Evolutionary conservation across 2,329 filamentous ascomycete species (phyloP).

Genomic region (Zasmidium angulare): DNA sequence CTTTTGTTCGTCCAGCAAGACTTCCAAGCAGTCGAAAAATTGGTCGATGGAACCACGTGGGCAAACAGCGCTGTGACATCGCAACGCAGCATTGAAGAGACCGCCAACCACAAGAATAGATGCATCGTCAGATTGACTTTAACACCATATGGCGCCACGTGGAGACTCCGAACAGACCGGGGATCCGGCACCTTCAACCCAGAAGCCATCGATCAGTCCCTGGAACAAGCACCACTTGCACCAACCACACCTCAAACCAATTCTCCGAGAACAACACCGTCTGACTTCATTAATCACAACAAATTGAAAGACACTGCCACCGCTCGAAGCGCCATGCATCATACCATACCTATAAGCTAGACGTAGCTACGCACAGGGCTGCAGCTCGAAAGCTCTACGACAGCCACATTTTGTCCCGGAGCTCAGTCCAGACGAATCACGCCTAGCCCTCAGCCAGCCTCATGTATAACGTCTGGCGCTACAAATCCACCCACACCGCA

Average conservation of each 20-base stretch:
- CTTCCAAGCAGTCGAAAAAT: too few relatives aligned
- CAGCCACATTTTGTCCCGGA: neutral
- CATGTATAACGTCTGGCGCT: neutral
- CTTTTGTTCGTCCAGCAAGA: too few relatives aligned
- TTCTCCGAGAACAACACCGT: neutral
- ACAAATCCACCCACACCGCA: too few relatives aligned
- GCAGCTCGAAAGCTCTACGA: neutral
- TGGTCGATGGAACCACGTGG: neutral
- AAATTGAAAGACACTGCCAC: neutral
- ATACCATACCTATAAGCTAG: too few relatives aligned
- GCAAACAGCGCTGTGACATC: neutral
- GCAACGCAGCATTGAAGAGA: neutral
- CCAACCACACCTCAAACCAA: neutral
- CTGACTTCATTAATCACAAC: neutral
- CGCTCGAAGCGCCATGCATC: neutral
- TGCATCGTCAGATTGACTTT: neutral
- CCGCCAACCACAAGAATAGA: neutral
- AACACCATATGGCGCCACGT: neutral
- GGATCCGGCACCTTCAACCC: too few relatives aligned
- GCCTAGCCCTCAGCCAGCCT: neutral
- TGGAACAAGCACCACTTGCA: neutral
- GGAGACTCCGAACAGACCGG: too few relatives aligned
- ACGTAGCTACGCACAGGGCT: neutral
- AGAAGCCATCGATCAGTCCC: neutral
- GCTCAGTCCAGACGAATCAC: constrained; percentile 3